Conservation (phyloP, 345 rosid genomes). For the Cochlearia excelsa region DNA sequence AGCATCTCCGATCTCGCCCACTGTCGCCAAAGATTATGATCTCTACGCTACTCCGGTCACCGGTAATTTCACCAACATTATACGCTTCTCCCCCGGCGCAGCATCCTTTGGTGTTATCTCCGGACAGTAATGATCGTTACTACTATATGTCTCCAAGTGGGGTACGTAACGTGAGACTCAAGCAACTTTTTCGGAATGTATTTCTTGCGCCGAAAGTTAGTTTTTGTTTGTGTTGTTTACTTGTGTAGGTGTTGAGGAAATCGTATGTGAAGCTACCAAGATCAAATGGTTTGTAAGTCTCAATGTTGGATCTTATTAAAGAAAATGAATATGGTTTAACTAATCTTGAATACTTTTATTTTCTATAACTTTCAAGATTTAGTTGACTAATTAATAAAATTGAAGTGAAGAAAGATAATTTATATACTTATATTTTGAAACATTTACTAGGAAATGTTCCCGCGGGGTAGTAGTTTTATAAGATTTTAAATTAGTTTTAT, state of each 20-base stretch:
- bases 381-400: neutral
- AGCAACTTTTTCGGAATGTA: neutral
- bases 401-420: neutral
- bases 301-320: neutral
- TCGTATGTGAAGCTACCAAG: constrained; percentile 44
- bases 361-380: neutral
- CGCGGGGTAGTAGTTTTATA: too few species aligned
- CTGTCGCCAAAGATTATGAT: constrained; percentile 41
- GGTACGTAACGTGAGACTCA: constrained; percentile 29
- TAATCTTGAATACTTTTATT: too few species aligned
- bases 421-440: too few species aligned
- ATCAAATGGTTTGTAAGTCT: constrained; percentile 12
- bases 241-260: constrained; percentile 45
- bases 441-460: too few species aligned
- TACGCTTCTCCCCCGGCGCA: constrained; percentile 47
- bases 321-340: too few species aligned
- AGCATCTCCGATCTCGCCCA: constrained; percentile 51
- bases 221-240: neutral
- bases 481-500: too few species aligned
- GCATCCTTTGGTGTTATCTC: constrained; percentile 28
- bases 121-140: constrained; percentile 21
- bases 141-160: constrained; percentile 36
- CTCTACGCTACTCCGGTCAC: constrained; percentile 50
- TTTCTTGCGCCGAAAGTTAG: constrained; percentile 11
- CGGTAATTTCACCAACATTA: constrained; percentile 45